A percentile compares a stretch with the other conserved stretches of the same genome.
Evolutionary conservation across 371 early-diverging fungal genomes (phyloP).

Genomic region (Entomophthora muscae): DNA sequence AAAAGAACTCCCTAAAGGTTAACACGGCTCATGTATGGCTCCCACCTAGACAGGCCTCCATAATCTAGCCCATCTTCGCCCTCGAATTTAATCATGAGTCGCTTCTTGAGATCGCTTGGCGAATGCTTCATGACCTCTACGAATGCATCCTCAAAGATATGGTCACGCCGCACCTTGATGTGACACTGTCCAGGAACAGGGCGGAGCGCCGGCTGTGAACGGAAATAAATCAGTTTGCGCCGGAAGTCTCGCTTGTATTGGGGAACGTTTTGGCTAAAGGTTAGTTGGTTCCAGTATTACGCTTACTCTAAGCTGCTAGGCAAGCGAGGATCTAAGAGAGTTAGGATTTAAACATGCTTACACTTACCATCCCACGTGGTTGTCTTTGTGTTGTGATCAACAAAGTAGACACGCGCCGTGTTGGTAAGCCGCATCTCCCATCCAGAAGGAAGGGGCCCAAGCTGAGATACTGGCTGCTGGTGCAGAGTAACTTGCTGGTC

Average conservation of each 20-base stretch:
- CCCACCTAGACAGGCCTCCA: conserved; percentile 81
- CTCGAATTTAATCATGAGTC: conserved; percentile 92
- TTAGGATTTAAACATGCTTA: neutral
- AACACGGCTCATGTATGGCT: neutral
- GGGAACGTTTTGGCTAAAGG: conserved; percentile 58
- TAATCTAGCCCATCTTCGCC: conserved; percentile 97
- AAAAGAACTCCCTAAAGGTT: conserved; percentile 76
- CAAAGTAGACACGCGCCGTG: conserved; percentile 83
- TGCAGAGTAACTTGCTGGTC: conserved; percentile 40
- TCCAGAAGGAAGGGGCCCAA: conserved; percentile 81
- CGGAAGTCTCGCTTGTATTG: conserved; percentile 97
- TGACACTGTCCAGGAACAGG: conserved; percentile 86
- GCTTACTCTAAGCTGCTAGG: conserved; percentile 71
- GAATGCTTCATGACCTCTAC: conserved; percentile 78
- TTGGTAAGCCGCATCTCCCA: conserved; percentile 96
- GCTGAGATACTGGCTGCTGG: conserved; percentile 49
- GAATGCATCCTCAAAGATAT: conserved; percentile 89
- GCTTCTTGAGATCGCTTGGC: conserved; percentile 75
- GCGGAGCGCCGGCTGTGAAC: conserved; percentile 79
- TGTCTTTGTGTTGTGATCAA: conserved; percentile 84
- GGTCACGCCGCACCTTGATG: conserved; percentile 68
- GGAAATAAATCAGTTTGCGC: conserved; percentile 85
- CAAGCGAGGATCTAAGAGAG: conserved; percentile 64
- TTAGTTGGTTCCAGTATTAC: neutral
- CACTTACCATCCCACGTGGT: conserved; percentile 81